phyloP scores from a whole-genome alignment of 371 early-diverging fungal species.

The Apophysomyces variabilis region DNA sequence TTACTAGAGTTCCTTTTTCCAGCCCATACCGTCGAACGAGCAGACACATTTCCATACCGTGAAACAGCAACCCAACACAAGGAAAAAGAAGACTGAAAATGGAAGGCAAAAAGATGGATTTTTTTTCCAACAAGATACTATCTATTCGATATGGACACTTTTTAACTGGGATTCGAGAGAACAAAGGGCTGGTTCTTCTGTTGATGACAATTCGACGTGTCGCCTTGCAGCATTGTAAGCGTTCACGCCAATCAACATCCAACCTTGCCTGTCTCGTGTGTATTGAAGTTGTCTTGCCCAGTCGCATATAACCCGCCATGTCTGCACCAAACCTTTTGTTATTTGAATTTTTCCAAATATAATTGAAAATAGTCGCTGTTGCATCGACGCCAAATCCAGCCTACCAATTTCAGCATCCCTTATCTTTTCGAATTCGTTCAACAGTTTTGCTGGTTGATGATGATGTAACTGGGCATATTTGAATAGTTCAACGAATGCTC shows the following conservation, averaged over 20 bases:
- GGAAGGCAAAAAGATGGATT: neutral
- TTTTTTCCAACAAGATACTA: neutral
- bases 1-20: constrained; percentile 90
- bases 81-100: neutral
- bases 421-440: constrained; percentile 15
- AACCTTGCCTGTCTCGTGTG: constrained; percentile 21
- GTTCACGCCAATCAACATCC: constrained; percentile 25
- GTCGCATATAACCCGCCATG: constrained; percentile 39
- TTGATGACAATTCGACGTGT: constrained; percentile 11
- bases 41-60: constrained; percentile 68
- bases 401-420: constrained; percentile 28
- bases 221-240: constrained; percentile 25
- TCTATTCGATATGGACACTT: constrained; percentile 15
- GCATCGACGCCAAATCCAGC: constrained; percentile 21
- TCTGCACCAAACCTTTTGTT: constrained; percentile 29
- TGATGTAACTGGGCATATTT: constrained; percentile 18
- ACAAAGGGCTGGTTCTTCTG: neutral
- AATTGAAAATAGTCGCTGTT: constrained; percentile 28
- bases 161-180: constrained; percentile 8
- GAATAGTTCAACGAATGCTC: constrained; percentile 12
- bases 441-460: constrained; percentile 16
- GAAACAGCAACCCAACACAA: constrained; percentile 23
- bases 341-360: constrained; percentile 43
- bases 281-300: constrained; percentile 34
- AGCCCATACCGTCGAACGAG: constrained; percentile 69